Base-by-base conservation (phyloP, 352 stramenopile genomes). In the Globisporangium rhizosaccharum region DNA sequence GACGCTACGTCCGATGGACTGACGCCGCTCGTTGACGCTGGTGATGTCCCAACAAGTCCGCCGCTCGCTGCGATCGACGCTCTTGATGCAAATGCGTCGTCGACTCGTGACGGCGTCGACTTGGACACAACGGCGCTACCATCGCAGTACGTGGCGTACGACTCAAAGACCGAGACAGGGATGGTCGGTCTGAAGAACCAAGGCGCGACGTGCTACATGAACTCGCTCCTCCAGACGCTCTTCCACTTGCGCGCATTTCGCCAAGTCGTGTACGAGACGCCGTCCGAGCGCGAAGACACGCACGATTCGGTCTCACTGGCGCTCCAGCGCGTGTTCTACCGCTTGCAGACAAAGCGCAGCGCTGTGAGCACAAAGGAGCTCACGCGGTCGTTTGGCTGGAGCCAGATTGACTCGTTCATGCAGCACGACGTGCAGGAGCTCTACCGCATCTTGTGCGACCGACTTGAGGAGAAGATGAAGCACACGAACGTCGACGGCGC, bases 391-490 rank as follows among this genome's bases (percentile, higher is more conserved):
- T 98, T 98, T 71, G 91, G 88, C 0, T 98, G 93, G 93, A 94
- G 81, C 42, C 77, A 88, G 42, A 85, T 92, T 26, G 90, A 98
- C 60, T 76, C 90, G 20, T 97, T 96, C 69, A 94, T 94, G 75
- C 91, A 98, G 69, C 93, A 98, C 61, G 90, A 97, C 57, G 91
- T 97, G 4, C 92, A 98, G 63, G 86, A 96, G 57, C 75, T 96
- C 10, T 94, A 96, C 37, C 86, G 89, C 9, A 94, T 97, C 60
- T 59, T 98, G 46, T 96, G 90, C 49, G 91, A 97, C 58, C 85
- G 92, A 17, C 68, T 97, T 30, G 90, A 97, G 57, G 90, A 97
- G 57, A 97, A 96, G 62, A 96, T 96, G 88, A 97, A 97, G 68
- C 68, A 81, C 48, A 97, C 90, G 0, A 64, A 63, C 44, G 80